These are phyloP conservation scores for Agrocybe chaxingu DNA, from an alignment of 768 basidiomycete species.

Conservation along the genomic window DNA sequence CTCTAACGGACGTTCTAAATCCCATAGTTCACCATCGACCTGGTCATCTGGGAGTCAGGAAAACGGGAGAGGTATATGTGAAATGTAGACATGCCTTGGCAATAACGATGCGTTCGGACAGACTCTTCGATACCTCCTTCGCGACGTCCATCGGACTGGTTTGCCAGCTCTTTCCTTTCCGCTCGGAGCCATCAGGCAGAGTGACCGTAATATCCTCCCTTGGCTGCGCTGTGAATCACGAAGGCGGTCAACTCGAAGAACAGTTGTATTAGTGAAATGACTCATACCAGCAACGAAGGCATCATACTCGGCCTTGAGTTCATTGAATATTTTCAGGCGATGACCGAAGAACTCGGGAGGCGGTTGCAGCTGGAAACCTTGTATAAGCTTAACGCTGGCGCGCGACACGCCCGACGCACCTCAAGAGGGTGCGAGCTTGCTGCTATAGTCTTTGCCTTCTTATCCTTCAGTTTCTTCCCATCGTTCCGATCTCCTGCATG, in stretches of 20 bases:
- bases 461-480: slow-evolving; percentile 33
- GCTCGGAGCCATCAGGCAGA: slow-evolving; percentile 80
- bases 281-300: slow-evolving; percentile 69
- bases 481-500: slow-evolving; percentile 27
- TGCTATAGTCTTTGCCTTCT: slow-evolving; percentile 39
- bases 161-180: slow-evolving; percentile 89
- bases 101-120: slow-evolving; percentile 89
- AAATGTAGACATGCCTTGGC: slow-evolving; percentile 64
- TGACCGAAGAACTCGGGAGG: slow-evolving; percentile 85
- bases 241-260: slow-evolving; percentile 3
- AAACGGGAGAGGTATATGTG: background rate
- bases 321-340: slow-evolving; percentile 86
- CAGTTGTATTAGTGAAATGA: background rate
- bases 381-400: background rate
- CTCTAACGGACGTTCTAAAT: slow-evolving; percentile 94
- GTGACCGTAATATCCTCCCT: slow-evolving; percentile 82
- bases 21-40: slow-evolving; percentile 90
- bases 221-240: slow-evolving; percentile 56
- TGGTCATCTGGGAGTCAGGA: slow-evolving; percentile 20
- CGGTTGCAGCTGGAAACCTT: slow-evolving; percentile 62
- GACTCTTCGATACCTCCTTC: slow-evolving; percentile 79
- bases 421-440: slow-evolving; percentile 58
- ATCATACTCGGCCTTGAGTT: slow-evolving; percentile 81
- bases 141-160: slow-evolving; percentile 92
- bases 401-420: slow-evolving; percentile 31